Evolutionary conservation across 2,329 filamentous ascomycete genomes (phyloP).

Genomic region (Nothophaeocryptopus gaeumannii): DNA sequence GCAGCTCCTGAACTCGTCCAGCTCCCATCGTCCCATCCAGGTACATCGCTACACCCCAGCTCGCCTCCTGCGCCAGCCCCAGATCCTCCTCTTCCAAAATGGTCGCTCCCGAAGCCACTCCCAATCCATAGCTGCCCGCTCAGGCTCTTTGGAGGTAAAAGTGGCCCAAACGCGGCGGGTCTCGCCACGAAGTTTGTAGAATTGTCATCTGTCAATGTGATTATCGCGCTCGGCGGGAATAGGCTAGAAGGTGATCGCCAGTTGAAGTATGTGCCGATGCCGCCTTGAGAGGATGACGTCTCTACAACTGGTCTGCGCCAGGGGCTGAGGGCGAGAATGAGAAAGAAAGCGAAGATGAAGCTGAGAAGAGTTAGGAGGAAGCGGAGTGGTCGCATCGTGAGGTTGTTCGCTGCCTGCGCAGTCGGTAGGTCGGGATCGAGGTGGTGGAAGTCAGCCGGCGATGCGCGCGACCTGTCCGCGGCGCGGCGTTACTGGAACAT

Average conservation of each 20-base stretch:
- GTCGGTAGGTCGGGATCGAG: neutral
- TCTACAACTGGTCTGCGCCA: constrained; percentile 24
- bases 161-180: constrained; percentile 87
- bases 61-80: constrained; percentile 67
- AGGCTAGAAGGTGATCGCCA: constrained; percentile 69
- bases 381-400: constrained; percentile 40
- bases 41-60: constrained; percentile 90
- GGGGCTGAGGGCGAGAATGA: constrained; percentile 43
- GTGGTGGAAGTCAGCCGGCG: constrained; percentile 5
- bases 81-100: constrained; percentile 56
- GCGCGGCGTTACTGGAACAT: constrained; percentile 10
- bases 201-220: constrained; percentile 96
- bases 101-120: constrained; percentile 83
- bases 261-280: constrained; percentile 45
- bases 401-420: neutral
- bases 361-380: constrained; percentile 44
- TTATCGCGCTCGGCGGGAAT: constrained; percentile 92
- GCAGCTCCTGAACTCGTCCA: constrained; percentile 13
- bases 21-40: constrained; percentile 71
- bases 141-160: constrained; percentile 69
- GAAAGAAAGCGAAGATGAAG: constrained; percentile 42
- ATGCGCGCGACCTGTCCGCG: constrained; percentile 13
- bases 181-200: constrained; percentile 93
- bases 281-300: constrained; percentile 20
- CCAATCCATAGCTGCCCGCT: constrained; percentile 93